Evolutionary conservation across 208 protist genomes (phyloP).

Genomic region (Borovskyia barvae): DNA sequence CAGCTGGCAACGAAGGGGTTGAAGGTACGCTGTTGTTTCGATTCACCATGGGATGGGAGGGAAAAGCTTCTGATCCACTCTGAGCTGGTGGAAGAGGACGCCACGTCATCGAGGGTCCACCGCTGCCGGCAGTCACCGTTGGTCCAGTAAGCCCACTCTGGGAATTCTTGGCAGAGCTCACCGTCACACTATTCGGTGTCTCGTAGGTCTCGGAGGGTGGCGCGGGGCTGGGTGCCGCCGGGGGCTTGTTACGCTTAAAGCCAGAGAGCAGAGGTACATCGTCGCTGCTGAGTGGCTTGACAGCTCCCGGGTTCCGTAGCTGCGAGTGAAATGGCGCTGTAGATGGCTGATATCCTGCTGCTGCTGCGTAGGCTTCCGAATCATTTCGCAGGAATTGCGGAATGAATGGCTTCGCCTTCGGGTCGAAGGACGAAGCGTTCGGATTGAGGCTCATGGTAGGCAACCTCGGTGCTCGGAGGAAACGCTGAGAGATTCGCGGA

Average conservation of each 20-base stretch:
- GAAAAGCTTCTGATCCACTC: constrained; percentile 7
- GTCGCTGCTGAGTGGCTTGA: constrained; percentile 1
- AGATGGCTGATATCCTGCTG: constrained; percentile 16
- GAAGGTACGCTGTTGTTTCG: not conserved
- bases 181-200: not conserved
- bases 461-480: too few relatives aligned
- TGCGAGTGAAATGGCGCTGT: constrained; percentile 22
- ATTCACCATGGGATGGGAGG: constrained; percentile 5
- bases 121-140: not conserved
- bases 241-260: constrained; percentile 20
- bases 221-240: not conserved
- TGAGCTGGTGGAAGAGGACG: not conserved
- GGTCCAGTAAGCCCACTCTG: not conserved
- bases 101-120: constrained; percentile 13
- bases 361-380: constrained; percentile 13
- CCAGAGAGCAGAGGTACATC: constrained; percentile 30
- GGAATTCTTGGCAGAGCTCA: not conserved
- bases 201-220: constrained; percentile 4
- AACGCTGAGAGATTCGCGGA: too few relatives aligned
- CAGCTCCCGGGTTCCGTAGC: constrained; percentile 3
- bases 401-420: constrained; percentile 41
- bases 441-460: constrained; percentile 48
- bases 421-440: constrained; percentile 63
- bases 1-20: too few relatives aligned
- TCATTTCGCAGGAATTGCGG: constrained; percentile 15